Percentiles rank a stretch among this genome's conserved stretches.
Evolutionary conservation across 192 early-diverging fungal species (phyloP).

Genomic region (Entomortierella parvispora): DNA sequence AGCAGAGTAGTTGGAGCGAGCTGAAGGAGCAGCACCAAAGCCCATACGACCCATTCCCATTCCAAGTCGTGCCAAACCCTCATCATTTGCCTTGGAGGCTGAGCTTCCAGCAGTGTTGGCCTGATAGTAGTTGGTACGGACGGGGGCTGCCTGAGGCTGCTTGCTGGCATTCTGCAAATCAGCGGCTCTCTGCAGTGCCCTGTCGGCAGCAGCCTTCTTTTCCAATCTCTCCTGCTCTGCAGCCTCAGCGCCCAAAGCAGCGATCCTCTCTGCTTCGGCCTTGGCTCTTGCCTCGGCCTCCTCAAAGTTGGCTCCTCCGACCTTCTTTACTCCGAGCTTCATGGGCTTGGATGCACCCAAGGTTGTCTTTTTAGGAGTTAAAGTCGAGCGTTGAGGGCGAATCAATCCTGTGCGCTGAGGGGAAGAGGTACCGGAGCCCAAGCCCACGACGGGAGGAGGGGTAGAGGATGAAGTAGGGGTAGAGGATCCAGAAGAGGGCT

Average conservation of each 20-base stretch:
- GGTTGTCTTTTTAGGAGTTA: constrained; percentile 60
- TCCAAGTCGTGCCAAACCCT: constrained; percentile 70
- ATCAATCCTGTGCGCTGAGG: constrained; percentile 52
- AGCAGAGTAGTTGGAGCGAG: constrained; percentile 27
- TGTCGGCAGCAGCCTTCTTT: constrained; percentile 42
- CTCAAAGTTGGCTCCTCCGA: constrained; percentile 87
- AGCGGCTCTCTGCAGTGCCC: constrained; percentile 26
- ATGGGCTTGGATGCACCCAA: constrained; percentile 86
- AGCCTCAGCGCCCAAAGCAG: constrained; percentile 35
- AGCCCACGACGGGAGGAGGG: constrained; percentile 25
- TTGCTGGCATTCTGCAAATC: constrained; percentile 30
- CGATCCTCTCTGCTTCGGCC: constrained; percentile 78
- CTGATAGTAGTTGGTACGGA: constrained; percentile 54
- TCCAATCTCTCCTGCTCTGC: constrained; percentile 49
- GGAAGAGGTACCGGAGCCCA: constrained; percentile 30
- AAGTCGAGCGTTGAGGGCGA: constrained; percentile 43
- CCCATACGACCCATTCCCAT: constrained; percentile 77
- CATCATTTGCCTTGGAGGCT: constrained; percentile 31
- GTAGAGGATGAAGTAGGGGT: constrained; percentile 47
- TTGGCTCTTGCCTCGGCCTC: constrained; percentile 90
- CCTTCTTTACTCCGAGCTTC: constrained; percentile 92
- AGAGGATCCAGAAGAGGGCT: constrained; percentile 40
- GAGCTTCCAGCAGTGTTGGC: constrained; percentile 54
- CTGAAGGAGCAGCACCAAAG: constrained; percentile 57
- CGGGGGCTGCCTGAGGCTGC: constrained; percentile 24